These are phyloP conservation scores for Protea cynaroides DNA, from an alignment of 164 flowering plant genomes.

Conservation along the genomic window DNA sequence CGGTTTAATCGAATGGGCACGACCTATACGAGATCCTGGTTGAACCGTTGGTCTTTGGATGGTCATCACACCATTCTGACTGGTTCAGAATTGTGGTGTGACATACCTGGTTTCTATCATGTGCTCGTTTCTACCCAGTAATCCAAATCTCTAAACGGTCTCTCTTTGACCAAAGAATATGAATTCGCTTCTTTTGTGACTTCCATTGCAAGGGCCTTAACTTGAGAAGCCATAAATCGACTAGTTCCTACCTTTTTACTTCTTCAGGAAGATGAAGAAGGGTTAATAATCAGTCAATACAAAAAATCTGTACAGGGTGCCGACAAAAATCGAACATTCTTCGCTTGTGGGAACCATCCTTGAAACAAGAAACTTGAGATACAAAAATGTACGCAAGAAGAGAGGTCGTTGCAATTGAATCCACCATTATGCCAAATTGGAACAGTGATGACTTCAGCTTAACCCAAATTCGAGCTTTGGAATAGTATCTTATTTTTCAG, in stretches of 20 bases:
- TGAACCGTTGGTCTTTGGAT: too few species aligned
- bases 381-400: constrained; percentile 48
- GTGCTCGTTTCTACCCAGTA: constrained; percentile 32
- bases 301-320: constrained; percentile 22
- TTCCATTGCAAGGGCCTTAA: constrained; percentile 63
- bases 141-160: constrained; percentile 30
- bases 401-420: constrained; percentile 66
- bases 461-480: background rate
- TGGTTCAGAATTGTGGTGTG: too few species aligned
- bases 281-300: constrained; percentile 23
- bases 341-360: constrained; percentile 22
- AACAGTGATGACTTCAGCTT: background rate
- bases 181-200: constrained; percentile 66
- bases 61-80: too few species aligned
- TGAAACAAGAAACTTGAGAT: constrained; percentile 20
- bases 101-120: constrained; percentile 37
- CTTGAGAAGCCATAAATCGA: constrained; percentile 11
- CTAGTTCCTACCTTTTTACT: constrained; percentile 15
- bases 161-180: constrained; percentile 37
- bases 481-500: too few species aligned
- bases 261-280: constrained; percentile 8
- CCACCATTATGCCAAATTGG: constrained; percentile 41
- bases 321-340: constrained; percentile 14
- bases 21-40: too few species aligned
- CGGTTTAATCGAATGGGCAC: too few species aligned